These are phyloP conservation scores for Yamadazyma mexicana DNA, from an alignment of 1,139 yeast species.

Conservation along the genomic window DNA sequence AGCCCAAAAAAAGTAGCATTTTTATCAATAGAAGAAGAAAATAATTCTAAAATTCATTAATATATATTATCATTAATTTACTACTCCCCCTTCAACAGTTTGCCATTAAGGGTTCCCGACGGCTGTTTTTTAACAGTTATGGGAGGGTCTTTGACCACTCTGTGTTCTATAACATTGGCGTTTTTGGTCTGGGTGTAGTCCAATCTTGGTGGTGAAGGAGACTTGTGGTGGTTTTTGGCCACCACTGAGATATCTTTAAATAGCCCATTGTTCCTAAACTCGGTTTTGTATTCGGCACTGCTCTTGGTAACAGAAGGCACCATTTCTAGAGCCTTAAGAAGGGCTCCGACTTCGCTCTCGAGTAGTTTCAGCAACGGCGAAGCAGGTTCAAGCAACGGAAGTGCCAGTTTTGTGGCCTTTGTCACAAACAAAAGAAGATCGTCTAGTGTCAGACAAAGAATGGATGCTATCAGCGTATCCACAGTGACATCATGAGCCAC, in stretches of 20 bases:
- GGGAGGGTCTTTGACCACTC: constrained; percentile 5
- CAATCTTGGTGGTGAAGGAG: constrained; percentile 7
- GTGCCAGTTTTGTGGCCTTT: not conserved
- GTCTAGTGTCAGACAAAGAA: constrained; percentile 9
- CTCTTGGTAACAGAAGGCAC: constrained; percentile 8
- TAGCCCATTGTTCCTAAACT: not conserved
- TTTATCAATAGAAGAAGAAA: constrained; percentile 11
- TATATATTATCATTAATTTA: not conserved
- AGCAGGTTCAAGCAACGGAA: not conserved
- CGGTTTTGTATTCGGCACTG: not conserved
- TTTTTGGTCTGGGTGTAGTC: constrained; percentile 16
- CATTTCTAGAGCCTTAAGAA: constrained; percentile 14
- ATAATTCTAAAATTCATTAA: not conserved
- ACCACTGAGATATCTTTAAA: not conserved
- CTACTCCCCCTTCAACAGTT: constrained; percentile 14
- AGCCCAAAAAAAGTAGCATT: constrained; percentile 7
- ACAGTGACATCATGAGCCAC: constrained; percentile 4
- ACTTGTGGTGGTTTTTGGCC: not conserved
- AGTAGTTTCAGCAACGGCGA: constrained; percentile 5
- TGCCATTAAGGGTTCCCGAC: constrained; percentile 5
- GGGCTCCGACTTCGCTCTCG: constrained; percentile 13
- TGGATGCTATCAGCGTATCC: constrained; percentile 8
- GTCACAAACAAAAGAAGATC: constrained; percentile 7
- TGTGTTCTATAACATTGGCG: constrained; percentile 18
- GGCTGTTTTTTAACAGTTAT: not conserved